These are phyloP conservation scores for Neofusicoccum laricinum DNA, from an alignment of 2,329 filamentous ascomycete genomes.

Conservation along the genomic window DNA sequence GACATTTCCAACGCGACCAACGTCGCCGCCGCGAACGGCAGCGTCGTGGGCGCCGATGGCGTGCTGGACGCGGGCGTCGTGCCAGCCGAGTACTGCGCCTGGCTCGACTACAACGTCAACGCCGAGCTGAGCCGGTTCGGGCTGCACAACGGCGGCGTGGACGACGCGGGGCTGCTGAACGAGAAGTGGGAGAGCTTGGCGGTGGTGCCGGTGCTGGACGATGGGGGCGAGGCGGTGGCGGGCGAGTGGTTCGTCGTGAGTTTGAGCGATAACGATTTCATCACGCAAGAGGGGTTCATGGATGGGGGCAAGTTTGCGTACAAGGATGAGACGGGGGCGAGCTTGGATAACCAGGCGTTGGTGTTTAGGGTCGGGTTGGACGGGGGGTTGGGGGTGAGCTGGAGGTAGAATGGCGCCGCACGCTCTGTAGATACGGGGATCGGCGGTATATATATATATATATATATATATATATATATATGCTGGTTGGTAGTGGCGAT, in stretches of 20 bases:
- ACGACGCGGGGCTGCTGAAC: constrained; percentile 61
- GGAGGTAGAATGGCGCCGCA: too few species aligned
- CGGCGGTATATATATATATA: too few species aligned
- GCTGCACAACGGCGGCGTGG: constrained; percentile 64
- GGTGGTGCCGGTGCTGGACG: constrained; percentile 53
- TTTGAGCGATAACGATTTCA: constrained; percentile 71
- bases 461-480: too few species aligned
- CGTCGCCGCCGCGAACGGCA: constrained; percentile 50
- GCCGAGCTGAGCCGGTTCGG: constrained; percentile 63
- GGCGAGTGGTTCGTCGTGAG: constrained; percentile 65
- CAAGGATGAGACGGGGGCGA: constrained; percentile 55
- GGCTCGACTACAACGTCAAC: constrained; percentile 67
- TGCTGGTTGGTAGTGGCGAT: too few species aligned
- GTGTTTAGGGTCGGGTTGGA: constrained; percentile 59
- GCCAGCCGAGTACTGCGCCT: constrained; percentile 62
- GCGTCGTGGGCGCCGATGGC: constrained; percentile 49
- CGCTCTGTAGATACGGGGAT: too few species aligned
- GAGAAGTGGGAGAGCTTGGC: constrained; percentile 76
- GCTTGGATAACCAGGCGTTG: constrained; percentile 61
- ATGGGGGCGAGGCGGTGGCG: constrained; percentile 46
- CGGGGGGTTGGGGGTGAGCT: constrained; percentile 18
- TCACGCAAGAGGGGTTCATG: constrained; percentile 65
- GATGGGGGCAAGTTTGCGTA: constrained; percentile 58
- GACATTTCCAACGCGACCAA: constrained; percentile 62
- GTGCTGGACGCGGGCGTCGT: constrained; percentile 53